A percentile compares a stretch with the other conserved stretches of the same genome.
Evolutionary conservation across 2,329 filamentous ascomycete genomes (phyloP).

Genomic region (Parascedosporium putredinis): DNA sequence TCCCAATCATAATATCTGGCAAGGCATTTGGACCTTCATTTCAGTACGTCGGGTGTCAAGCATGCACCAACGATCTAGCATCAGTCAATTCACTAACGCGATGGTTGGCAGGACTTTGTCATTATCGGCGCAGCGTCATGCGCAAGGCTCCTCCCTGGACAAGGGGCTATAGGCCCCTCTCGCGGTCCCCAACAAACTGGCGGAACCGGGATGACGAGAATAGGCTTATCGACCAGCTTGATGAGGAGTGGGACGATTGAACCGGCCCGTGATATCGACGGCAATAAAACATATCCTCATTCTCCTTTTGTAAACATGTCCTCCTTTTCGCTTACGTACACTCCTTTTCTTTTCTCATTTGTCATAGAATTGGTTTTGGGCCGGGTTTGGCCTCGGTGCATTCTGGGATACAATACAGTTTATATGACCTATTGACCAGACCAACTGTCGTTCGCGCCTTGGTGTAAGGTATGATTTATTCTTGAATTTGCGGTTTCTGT

Average conservation of each 20-base stretch:
- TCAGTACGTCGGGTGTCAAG: conserved; percentile 52
- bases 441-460: too few relatives aligned
- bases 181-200: conserved; percentile 38
- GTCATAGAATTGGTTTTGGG: neutral
- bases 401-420: neutral
- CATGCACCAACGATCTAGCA: too few relatives aligned
- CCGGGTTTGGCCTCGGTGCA: neutral
- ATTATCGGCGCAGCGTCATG: conserved; percentile 61
- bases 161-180: conserved; percentile 57
- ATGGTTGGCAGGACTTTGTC: conserved; percentile 46
- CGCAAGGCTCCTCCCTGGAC: conserved; percentile 49
- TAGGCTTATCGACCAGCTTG: conserved; percentile 84
- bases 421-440: too few relatives aligned
- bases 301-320: too few relatives aligned
- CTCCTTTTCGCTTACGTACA: too few relatives aligned
- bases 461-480: too few relatives aligned
- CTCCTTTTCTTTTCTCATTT: conserved; percentile 2
- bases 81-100: neutral
- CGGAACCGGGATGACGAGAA: conserved; percentile 72
- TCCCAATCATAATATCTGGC: conserved; percentile 90
- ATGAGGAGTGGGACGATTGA: conserved; percentile 91
- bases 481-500: too few relatives aligned
- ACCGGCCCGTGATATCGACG: neutral
- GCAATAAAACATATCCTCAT: neutral
- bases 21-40: conserved; percentile 73